Base-by-base conservation (phyloP, 176 grass and related monocot species). In the Alloteropsis semialata region DNA sequence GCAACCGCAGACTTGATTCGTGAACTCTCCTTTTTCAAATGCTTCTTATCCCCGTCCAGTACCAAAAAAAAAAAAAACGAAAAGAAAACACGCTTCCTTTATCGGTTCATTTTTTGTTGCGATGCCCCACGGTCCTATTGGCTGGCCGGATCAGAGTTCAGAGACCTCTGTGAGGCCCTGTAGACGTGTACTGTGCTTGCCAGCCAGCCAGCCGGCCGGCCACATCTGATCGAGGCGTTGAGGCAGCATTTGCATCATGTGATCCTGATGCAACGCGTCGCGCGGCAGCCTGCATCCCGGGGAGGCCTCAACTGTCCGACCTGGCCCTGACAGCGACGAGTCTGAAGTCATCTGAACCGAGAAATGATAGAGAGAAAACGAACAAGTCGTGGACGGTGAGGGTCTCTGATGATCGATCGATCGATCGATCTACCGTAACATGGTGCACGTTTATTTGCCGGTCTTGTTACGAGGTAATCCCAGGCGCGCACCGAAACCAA, bases 281-380 rank as follows among this genome's bases (percentile, higher is more conserved):
- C 55, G 59, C 59, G 56, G 65, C 76, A 83, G 86, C 44, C n/a
- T 61, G 49, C 49, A 69, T 43, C 82, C 67, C 33, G 82, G 82
- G 82, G 69, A 66, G 81, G 42, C 61, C 19, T 30, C 54, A 5
- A 1, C 65, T 80, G 51, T 68, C 69, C 55, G 27, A 57, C 27
- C 15, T 32, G 42, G 66, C 21, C 6, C 11, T 43, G 80, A 84
- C 22, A 29, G 21, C 0, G 68, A 67, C 16, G 34, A 7, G n/a
- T 50, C 42, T n/a, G n/a, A n/a, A n/a, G n/a, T n/a, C n/a, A n/a
- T n/a, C n/a, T 45, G n/a, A 45, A 8, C 39, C 5, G 15, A 9
- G 34, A 69, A 69, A 27, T 15, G 22, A 22, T 21, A 38, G 10
- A 38, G 10, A 11, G 63, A 2, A 66, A 6, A 56, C 8, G 22